phyloP scores from a whole-genome alignment of 306 rosid species.

The Citrullus colocynthis region DNA sequence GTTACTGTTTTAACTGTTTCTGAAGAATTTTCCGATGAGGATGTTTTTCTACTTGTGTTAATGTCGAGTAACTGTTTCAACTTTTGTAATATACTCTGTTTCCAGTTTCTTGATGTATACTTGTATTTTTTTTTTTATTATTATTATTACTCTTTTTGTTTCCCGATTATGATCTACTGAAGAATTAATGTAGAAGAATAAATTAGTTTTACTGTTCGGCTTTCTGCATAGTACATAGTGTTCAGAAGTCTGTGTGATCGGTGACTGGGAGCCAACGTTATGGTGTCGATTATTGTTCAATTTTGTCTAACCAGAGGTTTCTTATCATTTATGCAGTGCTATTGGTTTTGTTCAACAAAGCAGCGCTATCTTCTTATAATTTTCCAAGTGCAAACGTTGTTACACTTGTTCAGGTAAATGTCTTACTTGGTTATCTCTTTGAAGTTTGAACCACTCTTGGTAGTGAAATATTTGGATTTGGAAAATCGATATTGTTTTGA shows the following conservation, averaged over 20 bases:
- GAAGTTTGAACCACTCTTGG: not conserved
- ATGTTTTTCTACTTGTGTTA: not conserved
- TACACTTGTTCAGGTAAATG: slow-evolving; percentile 81
- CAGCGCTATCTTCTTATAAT: slow-evolving; percentile 81
- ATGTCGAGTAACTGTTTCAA: not conserved
- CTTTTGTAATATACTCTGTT: not conserved
- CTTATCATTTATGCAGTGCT: slow-evolving; percentile 36
- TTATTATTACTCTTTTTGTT: not conserved
- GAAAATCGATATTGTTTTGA: not conserved
- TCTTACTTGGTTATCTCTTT: not conserved
- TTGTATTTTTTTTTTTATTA: not conserved
- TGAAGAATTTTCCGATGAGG: not conserved
- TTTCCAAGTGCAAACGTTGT: slow-evolving; percentile 79
- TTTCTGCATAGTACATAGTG: not conserved
- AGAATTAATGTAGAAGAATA: not conserved
- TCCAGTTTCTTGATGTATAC: not conserved
- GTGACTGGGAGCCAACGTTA: not conserved
- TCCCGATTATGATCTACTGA: not conserved
- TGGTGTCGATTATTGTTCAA: not conserved
- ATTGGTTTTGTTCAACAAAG: slow-evolving; percentile 85
- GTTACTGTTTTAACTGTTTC: not conserved
- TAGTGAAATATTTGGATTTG: not conserved
- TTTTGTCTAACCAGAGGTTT: not conserved
- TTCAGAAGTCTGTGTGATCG: not conserved
- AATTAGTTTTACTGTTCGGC: not conserved